A percentile compares a stretch with the other conserved stretches of the same genome.
phyloP scores from a whole-genome alignment of 805 yeast species.

The Candida manassasensis region DNA sequence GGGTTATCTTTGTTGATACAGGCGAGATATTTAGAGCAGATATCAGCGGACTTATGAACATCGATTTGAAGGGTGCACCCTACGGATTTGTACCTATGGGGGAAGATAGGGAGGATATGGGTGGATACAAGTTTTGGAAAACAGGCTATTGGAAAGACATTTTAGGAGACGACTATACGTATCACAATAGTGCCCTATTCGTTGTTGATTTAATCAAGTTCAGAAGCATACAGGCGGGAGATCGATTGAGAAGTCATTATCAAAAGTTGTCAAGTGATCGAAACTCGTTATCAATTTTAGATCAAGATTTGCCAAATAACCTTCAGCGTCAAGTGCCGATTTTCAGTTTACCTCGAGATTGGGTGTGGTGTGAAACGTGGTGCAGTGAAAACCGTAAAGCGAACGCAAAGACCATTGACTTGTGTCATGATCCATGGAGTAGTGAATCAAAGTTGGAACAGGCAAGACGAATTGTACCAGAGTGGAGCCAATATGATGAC shows the following conservation, averaged over 20 bases:
- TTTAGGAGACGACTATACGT: slow-evolving; percentile 53
- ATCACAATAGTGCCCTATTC: slow-evolving; percentile 81
- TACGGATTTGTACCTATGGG: slow-evolving; percentile 89
- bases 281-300: slow-evolving; percentile 72
- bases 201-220: slow-evolving; percentile 72
- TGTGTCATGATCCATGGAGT: slow-evolving; percentile 80
- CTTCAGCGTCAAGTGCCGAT: slow-evolving; percentile 66
- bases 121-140: slow-evolving; percentile 88
- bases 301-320: slow-evolving; percentile 92
- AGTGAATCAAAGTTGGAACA: slow-evolving; percentile 73
- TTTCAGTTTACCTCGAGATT: slow-evolving; percentile 69
- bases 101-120: slow-evolving; percentile 73
- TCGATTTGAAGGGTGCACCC: slow-evolving; percentile 75
- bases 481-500: slow-evolving; percentile 66
- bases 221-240: slow-evolving; percentile 70
- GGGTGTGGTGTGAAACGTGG: slow-evolving; percentile 96
- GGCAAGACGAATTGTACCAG: slow-evolving; percentile 73
- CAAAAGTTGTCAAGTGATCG: slow-evolving; percentile 79
- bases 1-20: slow-evolving; percentile 81
- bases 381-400: slow-evolving; percentile 59
- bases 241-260: slow-evolving; percentile 75
- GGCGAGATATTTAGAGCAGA: slow-evolving; percentile 80
- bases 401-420: slow-evolving; percentile 72
- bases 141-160: slow-evolving; percentile 81
- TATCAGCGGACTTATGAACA: slow-evolving; percentile 58